Base-by-base conservation (phyloP, 179 eudicot genomes). In the Heliamphora pulchella region DNA sequence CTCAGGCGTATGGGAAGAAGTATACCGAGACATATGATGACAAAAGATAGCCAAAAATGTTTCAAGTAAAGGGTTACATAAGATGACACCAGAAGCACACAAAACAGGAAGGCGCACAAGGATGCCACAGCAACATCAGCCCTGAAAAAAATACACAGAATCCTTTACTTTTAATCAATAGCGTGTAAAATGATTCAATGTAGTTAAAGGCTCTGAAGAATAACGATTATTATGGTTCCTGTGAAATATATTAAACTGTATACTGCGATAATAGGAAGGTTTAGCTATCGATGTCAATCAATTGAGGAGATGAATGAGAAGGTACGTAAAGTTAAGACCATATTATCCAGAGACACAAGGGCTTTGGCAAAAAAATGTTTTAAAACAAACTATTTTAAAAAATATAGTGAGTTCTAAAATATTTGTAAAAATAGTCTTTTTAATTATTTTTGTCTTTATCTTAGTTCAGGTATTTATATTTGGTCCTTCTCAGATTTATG, bases 61-160 rank as follows among this genome's bases (percentile, higher is more conserved):
- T 77, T 80, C 74, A 67, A 81, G 78, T 80, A 76, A 74, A 89
- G 85, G 80, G 82, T 82, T 78, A 82, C 43, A 74, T 85, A 86
- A 17, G 87, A 86, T 68, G 86, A 82, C 47, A 85, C 71, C 43
- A 83, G 78, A 79, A 85, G 86, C 79, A 82, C 66, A 73, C 77
- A 65, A 64, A 82, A 86, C 78, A 86, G 63, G 51, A 80, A 76
- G 63, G 86, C 89, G 84, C 80, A 79, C 65, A 86, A 73, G 73
- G 81, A 46, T 80, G 89, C 89, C 55, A 79, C 79, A 63, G 79
- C 78, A 69, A 83, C 86, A 86, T 85, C 88, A 82, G 70, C 74
- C 86, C 87, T 87, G 84, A 83, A 81, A 63, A 20, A 75, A 54
- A 7, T 39, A 44, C 11, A 74, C 54, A 74, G 20, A 68, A 63